Base-by-base conservation (phyloP, 2,329 filamentous ascomycete species). In the Pseudogymnoascus destructans region DNA sequence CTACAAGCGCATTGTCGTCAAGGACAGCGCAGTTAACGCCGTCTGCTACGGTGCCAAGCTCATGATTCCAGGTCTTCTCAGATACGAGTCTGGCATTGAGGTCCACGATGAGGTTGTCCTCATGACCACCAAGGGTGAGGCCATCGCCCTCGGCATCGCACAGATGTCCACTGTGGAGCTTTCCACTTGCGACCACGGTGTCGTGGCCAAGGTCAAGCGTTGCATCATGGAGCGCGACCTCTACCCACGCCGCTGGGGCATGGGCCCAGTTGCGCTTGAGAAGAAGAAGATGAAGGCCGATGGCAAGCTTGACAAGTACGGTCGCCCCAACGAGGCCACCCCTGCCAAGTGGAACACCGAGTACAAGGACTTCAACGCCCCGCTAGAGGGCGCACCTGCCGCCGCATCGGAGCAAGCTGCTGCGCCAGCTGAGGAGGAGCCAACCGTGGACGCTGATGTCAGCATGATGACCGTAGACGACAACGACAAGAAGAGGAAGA, bases 211-310 rank as follows among this genome's bases (percentile, higher is more conserved):
- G 80, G 89, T 98, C 72, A 98, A 98, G 85, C 86, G 93, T 68
- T 95, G 91, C 74, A 98, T 98, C 74, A 98, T 98, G 93, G 93
- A 98, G 80, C 88, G 93, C 68, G 93, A 97, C 72, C 80, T 97
- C 60, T 98, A 98, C 80, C 93, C 93, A 63, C 82, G 90, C 72
- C 80, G 92, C 78, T 98, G 93, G 93, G 93, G 93, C 65, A 82
- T 97, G 70, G 93, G 93, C 62, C 92, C 93, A 57, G 85, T 92
- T 61, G 93, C 93, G 55, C 76, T 86, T 55, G 90, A 97, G 80
- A 98, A 98, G 85, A 98, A 98, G 87, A 96, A 97, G 83, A 84
- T 98, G 79, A 97, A 97, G 84, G 89, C 91, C 57, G 87, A 89
- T 66, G 93, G 93, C 73, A 95, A 96, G 77, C 86, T 98, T 61